Evolutionary conservation across 2,329 filamentous ascomycete species (phyloP), one percentile per base, ranked within the genome.

Genomic region (Ophidiomyces ophidiicola): DNA sequence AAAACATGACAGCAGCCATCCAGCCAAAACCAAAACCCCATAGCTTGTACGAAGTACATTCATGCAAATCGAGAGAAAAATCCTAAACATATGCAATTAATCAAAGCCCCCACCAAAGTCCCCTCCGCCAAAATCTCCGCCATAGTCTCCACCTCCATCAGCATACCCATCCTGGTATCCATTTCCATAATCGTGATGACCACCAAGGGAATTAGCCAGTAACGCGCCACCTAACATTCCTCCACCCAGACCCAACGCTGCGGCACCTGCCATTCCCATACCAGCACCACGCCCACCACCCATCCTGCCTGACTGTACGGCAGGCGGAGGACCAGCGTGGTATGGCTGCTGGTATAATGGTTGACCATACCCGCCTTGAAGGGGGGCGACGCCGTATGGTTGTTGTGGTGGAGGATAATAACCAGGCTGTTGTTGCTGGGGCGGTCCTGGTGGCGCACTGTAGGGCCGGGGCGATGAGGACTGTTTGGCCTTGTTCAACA

Each of bases 201-300:
- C 73, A 41, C 81, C 63, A 36, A 87, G 68, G 1, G 78, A 78
- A 53, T 80, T 68, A 2, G 70, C 78, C 21, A 93, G 60, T 51
- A 93, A 46, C 45, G 76, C 72, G 40, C 86, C 86, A 50, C 85
- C 87, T 1, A 94, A 52, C 55, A 94, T 54, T 58, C 86, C 86
- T 46, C 80, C 86, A 49, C 85, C 86, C 3, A 83, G 59, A 63
- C 86, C 86, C 30, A 93, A 64, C 15, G 82, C 82, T 6, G 79
- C 76, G 36, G 78, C 84, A 33, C 82, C 84, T 1, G 36, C 36
- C 31, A 26, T 37, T 29, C 34, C 34, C 34, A 36, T 36, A 21
- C 34, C 17, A 11, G 17, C 34, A 10, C 34, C 34, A 29, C 34
- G 24, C 5, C 34, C 34, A n/a, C 34, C 34, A 25, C 20, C 32